Conservation (phyloP, 2,329 filamentous ascomycete genomes). For the Colletotrichum scovillei region DNA sequence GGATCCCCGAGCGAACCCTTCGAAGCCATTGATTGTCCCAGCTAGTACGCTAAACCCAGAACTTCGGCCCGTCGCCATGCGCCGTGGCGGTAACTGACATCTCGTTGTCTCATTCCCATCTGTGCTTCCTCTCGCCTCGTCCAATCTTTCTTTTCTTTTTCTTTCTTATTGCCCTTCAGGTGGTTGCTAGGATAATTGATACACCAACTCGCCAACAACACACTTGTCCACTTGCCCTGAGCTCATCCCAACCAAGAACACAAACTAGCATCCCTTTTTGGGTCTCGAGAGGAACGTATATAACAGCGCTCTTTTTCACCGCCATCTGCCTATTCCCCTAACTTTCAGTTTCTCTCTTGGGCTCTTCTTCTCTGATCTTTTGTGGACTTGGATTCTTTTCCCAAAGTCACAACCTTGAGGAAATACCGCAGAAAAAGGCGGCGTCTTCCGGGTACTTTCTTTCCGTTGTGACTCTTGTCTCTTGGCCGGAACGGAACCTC, state of each 20-base stretch:
- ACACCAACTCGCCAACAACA: constrained; percentile 27
- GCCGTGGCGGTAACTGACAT: constrained; percentile 35
- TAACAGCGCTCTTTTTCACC: constrained; percentile 24
- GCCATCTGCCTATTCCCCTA: constrained; percentile 8
- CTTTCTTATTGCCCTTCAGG: constrained; percentile 31
- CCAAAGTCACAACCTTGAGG: not conserved
- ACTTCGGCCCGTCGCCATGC: constrained; percentile 32
- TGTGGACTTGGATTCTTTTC: not conserved
- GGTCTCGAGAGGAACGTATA: constrained; percentile 23
- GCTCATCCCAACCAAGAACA: constrained; percentile 23
- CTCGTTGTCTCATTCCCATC: constrained; percentile 34
- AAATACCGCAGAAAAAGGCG: not conserved
- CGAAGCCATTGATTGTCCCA: constrained; percentile 11
- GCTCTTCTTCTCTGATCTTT: constrained; percentile 8
- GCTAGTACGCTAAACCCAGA: constrained; percentile 28
- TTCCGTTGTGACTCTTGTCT: constrained; percentile 23
- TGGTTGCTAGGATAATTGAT: constrained; percentile 32
- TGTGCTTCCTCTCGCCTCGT: constrained; percentile 32
- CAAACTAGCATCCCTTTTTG: constrained; percentile 34
- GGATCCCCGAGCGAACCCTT: constrained; percentile 26
- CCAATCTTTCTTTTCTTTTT: constrained; percentile 36
- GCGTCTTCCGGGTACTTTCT: not conserved
- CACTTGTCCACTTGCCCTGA: constrained; percentile 9
- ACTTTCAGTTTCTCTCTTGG: constrained; percentile 14
- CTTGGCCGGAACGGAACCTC: not conserved